Base-by-base conservation (phyloP, 495 filamentous ascomycete genomes). In the Podospora pseudopauciseta region DNA sequence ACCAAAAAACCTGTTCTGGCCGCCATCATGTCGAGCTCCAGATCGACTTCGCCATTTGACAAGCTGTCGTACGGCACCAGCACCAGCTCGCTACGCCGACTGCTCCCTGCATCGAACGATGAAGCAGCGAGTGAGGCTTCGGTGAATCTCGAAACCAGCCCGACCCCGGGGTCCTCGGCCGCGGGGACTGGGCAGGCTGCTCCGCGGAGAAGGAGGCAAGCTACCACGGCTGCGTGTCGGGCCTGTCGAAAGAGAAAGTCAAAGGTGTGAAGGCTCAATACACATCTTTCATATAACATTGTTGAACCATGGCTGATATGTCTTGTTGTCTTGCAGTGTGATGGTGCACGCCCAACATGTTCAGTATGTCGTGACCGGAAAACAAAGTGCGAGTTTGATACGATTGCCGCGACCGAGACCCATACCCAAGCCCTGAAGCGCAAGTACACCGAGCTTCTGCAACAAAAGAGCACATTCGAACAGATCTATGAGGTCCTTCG, bases 221-320 rank as follows among this genome's bases (percentile, higher is more conserved):
- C 86, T 2, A 84, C 74, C 7, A 73, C 83, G 3, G 82, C 82
- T 4, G 85, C 85, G 0, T 87, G 85, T 65, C 78, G 85, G 30
- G 80, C 84, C 0, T 87, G 85, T 70, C 76, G 85, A 39, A 85
- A 78, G 66, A 78, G 85, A 56, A 87, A 87, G 66, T 85, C 83
- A 39, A 87, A 85, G 79, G 85, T 84, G 66, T 5, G 77, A 32
- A 32, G 30, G 63, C 15, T n/a, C 13, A n/a, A 1, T 23, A 23
- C 1, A 1, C 9, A 7, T 63, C 5, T 19, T 49, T 15, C 61
- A 28, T 32, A 11, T 11, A 49, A 18, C 23, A 23, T 13, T 13
- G 13, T 49, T 5, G 39, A 49, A 49, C 13, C 15, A 16, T 49
- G 2, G 55, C 55, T 26, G 23, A 58, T 58, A 58, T 32, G 23